phyloP scores from a whole-genome alignment of 202 grass and related monocot species.

The Sporobolus alterniflorus region DNA sequence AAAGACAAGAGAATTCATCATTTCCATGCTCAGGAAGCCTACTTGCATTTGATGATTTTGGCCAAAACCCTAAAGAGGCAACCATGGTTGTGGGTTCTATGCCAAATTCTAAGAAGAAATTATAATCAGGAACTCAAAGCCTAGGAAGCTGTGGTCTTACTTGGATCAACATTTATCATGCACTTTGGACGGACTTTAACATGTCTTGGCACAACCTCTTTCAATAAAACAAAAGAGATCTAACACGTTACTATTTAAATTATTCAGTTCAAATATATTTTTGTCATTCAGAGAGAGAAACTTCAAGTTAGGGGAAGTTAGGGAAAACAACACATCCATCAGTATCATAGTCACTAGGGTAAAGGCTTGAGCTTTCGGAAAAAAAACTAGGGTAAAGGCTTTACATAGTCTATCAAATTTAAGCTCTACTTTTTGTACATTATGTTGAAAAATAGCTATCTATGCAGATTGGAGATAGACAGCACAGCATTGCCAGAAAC shows the following conservation, averaged over 20 bases:
- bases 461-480: background rate
- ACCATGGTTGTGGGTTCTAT: slow-evolving; percentile 19
- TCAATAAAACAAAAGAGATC: slow-evolving; percentile 43
- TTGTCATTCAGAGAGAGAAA: slow-evolving; percentile 36
- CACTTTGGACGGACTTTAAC: slow-evolving; percentile 39
- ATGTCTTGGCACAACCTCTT: slow-evolving; percentile 45
- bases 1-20: background rate
- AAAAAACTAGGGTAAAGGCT: background rate
- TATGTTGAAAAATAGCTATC: slow-evolving; percentile 1
- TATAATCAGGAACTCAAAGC: slow-evolving; percentile 7
- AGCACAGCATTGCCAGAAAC: background rate
- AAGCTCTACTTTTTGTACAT: slow-evolving; percentile 23
- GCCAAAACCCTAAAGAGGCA: slow-evolving; percentile 6
- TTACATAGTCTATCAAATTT: slow-evolving; percentile 4
- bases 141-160: slow-evolving; percentile 31
- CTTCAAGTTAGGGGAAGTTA: slow-evolving; percentile 14
- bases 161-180: slow-evolving; percentile 37
- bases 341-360: background rate
- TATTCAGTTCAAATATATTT: slow-evolving; percentile 27
- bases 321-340: background rate
- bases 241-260: slow-evolving; percentile 45
- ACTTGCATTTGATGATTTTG: slow-evolving; percentile 22
- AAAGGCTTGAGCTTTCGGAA: too few species aligned
- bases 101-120: slow-evolving; percentile 21
- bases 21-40: slow-evolving; percentile 31